Percentiles rank a stretch among this genome's conserved stretches.
These are phyloP conservation scores for Persicaria maculosa DNA, from an alignment of 148 eudicot genomes.

Conservation along the genomic window DNA sequence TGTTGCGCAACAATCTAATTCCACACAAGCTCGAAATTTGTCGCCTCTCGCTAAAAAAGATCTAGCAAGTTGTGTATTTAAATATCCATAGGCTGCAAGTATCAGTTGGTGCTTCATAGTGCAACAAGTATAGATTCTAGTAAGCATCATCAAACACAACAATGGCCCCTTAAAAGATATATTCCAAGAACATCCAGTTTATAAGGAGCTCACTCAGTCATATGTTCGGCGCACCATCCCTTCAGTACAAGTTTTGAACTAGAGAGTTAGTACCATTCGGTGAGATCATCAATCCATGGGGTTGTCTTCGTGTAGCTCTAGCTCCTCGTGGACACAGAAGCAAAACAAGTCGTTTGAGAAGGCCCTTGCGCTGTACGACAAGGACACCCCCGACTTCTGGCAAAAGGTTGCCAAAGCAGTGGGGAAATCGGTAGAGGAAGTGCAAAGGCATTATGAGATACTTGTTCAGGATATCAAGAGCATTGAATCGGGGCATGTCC, in stretches of 20 bases:
- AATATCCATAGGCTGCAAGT: not conserved
- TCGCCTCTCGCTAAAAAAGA: not conserved
- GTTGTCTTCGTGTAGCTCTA: constrained; percentile 38
- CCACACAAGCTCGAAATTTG: not conserved
- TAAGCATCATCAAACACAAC: constrained; percentile 2
- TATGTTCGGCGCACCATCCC: constrained; percentile 24
- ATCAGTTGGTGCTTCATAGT: not conserved
- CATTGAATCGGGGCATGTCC: constrained; percentile 51
- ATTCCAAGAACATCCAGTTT: constrained; percentile 41
- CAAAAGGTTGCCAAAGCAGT: constrained; percentile 53
- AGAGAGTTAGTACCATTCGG: no score
- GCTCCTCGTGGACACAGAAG: constrained; percentile 54
- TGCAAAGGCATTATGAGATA: constrained; percentile 53
- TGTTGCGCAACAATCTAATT: not conserved
- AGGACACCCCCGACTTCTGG: constrained; percentile 63
- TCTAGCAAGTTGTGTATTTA: not conserved
- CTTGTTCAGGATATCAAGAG: constrained; percentile 42
- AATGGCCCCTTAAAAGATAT: constrained; percentile 27
- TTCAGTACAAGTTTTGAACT: constrained; percentile 11
- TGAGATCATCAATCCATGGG: constrained; percentile 26
- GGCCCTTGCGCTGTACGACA: constrained; percentile 50
- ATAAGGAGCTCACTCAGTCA: constrained; percentile 30
- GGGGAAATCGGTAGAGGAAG: constrained; percentile 61
- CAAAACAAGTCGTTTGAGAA: constrained; percentile 58
- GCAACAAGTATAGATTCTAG: not conserved